phyloP scores from a whole-genome alignment of 257 asterid genomes.

The Ligustrum vulgare region DNA sequence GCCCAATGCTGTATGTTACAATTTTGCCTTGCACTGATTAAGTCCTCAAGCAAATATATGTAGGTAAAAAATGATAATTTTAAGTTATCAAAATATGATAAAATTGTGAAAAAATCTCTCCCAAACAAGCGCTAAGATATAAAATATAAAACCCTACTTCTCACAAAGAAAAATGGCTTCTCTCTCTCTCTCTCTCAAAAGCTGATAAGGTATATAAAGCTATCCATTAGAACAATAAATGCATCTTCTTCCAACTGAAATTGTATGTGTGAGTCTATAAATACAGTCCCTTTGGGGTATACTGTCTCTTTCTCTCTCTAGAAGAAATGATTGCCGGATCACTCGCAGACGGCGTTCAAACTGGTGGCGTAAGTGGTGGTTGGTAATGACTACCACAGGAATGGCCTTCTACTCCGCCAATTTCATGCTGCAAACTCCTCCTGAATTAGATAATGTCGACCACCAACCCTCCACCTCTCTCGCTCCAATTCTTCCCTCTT shows the following conservation, averaged over 20 bases:
- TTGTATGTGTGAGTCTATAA: not conserved
- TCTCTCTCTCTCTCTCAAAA: slow-evolving; percentile 24
- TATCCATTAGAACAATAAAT: slow-evolving; percentile 43
- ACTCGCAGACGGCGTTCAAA: slow-evolving; percentile 23
- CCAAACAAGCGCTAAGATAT: too few species aligned
- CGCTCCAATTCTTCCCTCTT: slow-evolving; percentile 40
- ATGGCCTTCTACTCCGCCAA: slow-evolving; percentile 84
- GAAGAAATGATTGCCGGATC: slow-evolving; percentile 29
- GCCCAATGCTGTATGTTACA: too few species aligned
- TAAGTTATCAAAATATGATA: too few species aligned
- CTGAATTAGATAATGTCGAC: slow-evolving; percentile 47
- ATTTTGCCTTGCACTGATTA: too few species aligned
- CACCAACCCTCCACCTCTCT: slow-evolving; percentile 38
- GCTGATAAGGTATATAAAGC: slow-evolving; percentile 69
- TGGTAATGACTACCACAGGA: slow-evolving; percentile 51
- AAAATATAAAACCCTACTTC: slow-evolving; percentile 35
- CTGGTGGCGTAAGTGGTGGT: slow-evolving; percentile 13
- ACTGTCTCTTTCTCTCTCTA: not conserved
- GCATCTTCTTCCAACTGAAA: slow-evolving; percentile 40
- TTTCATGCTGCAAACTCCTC: slow-evolving; percentile 76
- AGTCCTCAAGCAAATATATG: too few species aligned
- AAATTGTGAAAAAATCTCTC: too few species aligned
- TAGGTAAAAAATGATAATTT: too few species aligned
- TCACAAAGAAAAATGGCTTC: slow-evolving; percentile 32
- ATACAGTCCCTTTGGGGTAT: not conserved